Conservation (phyloP, 176 grass and related monocot genomes). For the Aegilops speltoides region DNA sequence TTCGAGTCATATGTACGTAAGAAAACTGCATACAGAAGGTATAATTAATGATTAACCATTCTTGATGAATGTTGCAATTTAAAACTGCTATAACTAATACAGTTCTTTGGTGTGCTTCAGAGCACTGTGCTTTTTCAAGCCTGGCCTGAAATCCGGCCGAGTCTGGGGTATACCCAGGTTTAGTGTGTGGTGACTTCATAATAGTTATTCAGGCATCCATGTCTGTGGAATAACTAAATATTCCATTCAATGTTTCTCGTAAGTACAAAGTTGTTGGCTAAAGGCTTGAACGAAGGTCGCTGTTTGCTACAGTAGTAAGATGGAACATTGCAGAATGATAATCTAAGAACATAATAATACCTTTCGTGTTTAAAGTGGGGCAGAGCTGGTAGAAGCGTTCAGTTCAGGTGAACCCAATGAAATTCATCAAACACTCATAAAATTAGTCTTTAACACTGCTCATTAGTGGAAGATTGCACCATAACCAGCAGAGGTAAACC, state of each 20-base stretch:
- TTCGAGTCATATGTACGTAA: background rate
- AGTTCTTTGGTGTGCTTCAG: background rate
- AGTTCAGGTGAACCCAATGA: background rate
- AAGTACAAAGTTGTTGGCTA: background rate
- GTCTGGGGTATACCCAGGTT: background rate
- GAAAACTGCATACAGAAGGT: background rate
- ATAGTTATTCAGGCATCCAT: constrained; percentile 5
- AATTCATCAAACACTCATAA: background rate
- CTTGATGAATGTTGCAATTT: background rate
- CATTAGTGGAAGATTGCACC: background rate
- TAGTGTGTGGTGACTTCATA: background rate
- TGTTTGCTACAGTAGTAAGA: background rate
- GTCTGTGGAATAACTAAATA: background rate
- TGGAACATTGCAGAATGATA: constrained; percentile 8
- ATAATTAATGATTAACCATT: background rate
- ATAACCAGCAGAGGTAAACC: background rate
- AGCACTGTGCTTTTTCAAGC: too few species aligned
- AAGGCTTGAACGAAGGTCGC: background rate
- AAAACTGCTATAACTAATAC: background rate
- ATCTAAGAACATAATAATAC: constrained; percentile 9
- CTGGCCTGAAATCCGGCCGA: too few species aligned
- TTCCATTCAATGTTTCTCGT: background rate
- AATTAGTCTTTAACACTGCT: background rate
- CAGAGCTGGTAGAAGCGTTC: background rate
- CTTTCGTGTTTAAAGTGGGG: background rate